Conservation (phyloP, 768 basidiomycete species). For the Dentipellis fragilis region DNA sequence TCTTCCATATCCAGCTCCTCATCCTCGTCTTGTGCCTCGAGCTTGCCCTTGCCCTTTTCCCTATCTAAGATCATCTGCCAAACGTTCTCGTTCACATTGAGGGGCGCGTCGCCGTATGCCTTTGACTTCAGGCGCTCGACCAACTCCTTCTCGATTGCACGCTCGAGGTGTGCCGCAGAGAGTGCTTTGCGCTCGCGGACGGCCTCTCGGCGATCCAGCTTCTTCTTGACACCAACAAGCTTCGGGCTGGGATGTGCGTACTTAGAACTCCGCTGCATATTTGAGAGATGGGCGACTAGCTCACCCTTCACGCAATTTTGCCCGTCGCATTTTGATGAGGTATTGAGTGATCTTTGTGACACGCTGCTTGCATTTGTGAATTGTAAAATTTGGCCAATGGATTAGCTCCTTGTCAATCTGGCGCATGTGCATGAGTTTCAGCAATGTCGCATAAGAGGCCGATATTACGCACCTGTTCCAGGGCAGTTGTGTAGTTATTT, state of each 20-base stretch:
- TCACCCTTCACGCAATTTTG: slow-evolving; percentile 80
- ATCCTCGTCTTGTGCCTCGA: slow-evolving; percentile 30
- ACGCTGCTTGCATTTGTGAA: slow-evolving; percentile 99
- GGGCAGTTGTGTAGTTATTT: slow-evolving; percentile 88
- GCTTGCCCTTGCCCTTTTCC: slow-evolving; percentile 44
- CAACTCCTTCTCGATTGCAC: slow-evolving; percentile 91
- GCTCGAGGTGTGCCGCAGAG: slow-evolving; percentile 89
- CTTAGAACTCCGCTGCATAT: neutral
- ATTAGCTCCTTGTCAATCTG: slow-evolving; percentile 92
- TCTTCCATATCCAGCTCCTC: slow-evolving; percentile 25
- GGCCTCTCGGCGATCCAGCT: slow-evolving; percentile 86
- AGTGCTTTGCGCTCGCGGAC: slow-evolving; percentile 93
- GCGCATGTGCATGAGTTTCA: neutral
- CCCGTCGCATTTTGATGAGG: slow-evolving; percentile 93
- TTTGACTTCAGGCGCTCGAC: slow-evolving; percentile 93
- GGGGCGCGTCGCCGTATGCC: slow-evolving; percentile 93
- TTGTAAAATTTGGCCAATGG: slow-evolving; percentile 97
- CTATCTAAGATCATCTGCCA: slow-evolving; percentile 89
- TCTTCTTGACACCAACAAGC: slow-evolving; percentile 93
- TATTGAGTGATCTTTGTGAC: slow-evolving; percentile 99
- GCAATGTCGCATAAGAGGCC: neutral
- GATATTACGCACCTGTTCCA: slow-evolving; percentile 70
- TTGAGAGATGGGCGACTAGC: slow-evolving; percentile 18
- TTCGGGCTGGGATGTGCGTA: slow-evolving; percentile 52
- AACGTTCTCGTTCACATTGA: slow-evolving; percentile 96